Percentiles rank a stretch among this genome's conserved stretches.
These are phyloP conservation scores for Leucocoprinus sp. DNA, from an alignment of 768 basidiomycete species.

Conservation along the genomic window DNA sequence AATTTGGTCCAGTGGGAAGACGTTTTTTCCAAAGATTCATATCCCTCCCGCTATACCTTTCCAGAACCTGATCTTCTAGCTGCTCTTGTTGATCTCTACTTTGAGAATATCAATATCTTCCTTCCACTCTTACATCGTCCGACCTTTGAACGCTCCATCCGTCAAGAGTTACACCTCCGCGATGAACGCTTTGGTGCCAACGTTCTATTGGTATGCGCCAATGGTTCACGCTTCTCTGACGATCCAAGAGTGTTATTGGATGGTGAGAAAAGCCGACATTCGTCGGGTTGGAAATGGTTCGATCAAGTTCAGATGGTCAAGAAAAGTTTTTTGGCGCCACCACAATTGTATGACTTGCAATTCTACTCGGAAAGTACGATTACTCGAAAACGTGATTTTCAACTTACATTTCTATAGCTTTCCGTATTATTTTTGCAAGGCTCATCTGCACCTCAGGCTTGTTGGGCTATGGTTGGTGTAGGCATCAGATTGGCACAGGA, in stretches of 20 bases:
- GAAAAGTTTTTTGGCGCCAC: constrained; percentile 54
- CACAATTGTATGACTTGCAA: constrained; percentile 70
- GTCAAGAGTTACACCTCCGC: constrained; percentile 38
- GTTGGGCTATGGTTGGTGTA: constrained; percentile 65
- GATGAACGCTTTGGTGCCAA: constrained; percentile 48
- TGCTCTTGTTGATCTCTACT: constrained; percentile 56
- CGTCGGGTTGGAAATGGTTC: constrained; percentile 59
- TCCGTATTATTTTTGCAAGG: constrained; percentile 46
- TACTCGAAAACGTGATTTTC: neutral
- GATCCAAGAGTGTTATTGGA: constrained; percentile 48
- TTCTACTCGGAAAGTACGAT: constrained; percentile 40
- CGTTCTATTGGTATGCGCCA: constrained; percentile 65
- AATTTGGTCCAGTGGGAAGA: constrained; percentile 37
- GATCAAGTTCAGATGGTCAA: constrained; percentile 61
- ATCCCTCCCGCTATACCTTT: constrained; percentile 28
- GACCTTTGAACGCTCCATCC: constrained; percentile 47
- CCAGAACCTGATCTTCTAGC: constrained; percentile 44
- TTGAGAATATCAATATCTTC: constrained; percentile 45
- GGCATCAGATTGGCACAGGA: constrained; percentile 73
- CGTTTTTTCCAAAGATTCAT: constrained; percentile 9
- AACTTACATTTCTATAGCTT: constrained; percentile 28
- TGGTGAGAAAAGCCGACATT: constrained; percentile 30
- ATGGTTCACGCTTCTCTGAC: constrained; percentile 49
- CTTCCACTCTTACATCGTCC: constrained; percentile 68
- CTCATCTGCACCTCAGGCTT: constrained; percentile 51